Percentiles rank a stretch among this genome's conserved stretches.
phyloP scores from a whole-genome alignment of 441 rosid genomes.

The Erysimum pusillum region DNA sequence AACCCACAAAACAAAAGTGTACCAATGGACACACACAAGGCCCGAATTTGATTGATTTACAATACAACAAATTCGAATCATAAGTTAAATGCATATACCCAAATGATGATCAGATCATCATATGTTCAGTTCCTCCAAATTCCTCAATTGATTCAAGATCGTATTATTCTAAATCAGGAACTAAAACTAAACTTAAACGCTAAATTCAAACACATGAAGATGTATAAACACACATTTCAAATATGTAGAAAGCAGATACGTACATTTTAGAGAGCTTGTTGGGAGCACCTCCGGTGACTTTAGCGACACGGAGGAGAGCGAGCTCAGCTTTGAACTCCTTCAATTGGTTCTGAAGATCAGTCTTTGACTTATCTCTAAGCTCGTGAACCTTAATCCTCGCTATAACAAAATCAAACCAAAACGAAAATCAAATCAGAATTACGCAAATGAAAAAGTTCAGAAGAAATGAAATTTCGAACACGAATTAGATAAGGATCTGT shows the following conservation, averaged over 20 bases:
- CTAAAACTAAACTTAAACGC: no score
- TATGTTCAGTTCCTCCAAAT: neutral
- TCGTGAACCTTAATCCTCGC: conserved; percentile 73
- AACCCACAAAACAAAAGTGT: neutral
- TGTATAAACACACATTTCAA: neutral
- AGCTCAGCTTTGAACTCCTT: conserved; percentile 56
- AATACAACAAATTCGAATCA: neutral
- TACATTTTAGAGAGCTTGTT: conserved; percentile 67
- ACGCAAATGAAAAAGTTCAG: neutral
- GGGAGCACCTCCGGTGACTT: conserved; percentile 69
- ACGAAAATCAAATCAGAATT: neutral
- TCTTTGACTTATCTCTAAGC: conserved; percentile 59
- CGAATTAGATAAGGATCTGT: neutral
- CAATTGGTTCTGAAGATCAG: conserved; percentile 54
- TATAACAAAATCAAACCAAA: neutral
- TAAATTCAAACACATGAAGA: conserved; percentile 5
- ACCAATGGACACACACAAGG: neutral
- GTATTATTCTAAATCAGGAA: neutral
- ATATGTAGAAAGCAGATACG: neutral
- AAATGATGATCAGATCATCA: neutral
- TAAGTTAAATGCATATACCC: neutral
- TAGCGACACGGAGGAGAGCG: conserved; percentile 57
- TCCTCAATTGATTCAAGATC: neutral
- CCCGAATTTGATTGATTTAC: neutral
- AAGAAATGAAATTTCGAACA: neutral